Conservation (phyloP, 306 rosid species). For the Hippophae tibetana region DNA sequence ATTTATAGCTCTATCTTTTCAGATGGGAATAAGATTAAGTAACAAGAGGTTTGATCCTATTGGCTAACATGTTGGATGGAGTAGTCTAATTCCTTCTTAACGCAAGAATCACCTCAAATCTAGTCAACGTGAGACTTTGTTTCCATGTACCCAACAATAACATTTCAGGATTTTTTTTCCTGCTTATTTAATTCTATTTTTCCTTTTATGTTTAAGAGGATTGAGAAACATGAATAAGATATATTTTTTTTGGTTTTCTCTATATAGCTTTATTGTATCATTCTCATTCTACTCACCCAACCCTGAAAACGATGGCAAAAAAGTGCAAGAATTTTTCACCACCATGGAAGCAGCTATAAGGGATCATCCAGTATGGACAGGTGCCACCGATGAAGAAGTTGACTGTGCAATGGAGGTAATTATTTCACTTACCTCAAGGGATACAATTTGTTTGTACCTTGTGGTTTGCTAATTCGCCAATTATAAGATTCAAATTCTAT, state of each 20-base stretch:
- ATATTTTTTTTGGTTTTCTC: background rate
- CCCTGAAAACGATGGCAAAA: slow-evolving; percentile 34
- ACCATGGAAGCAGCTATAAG: slow-evolving; percentile 34
- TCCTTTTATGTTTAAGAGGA: background rate
- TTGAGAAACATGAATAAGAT: background rate
- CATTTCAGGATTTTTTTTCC: no score
- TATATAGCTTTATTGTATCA: slow-evolving; percentile 36
- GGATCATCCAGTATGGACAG: slow-evolving; percentile 57
- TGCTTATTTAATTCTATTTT: no score
- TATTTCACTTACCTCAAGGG: background rate
- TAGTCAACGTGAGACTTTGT: no score
- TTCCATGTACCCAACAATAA: no score
- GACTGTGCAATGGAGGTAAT: slow-evolving; percentile 58
- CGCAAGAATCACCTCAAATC: no score
- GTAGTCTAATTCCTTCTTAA: no score
- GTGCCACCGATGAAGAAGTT: slow-evolving; percentile 48
- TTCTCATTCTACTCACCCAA: slow-evolving; percentile 35
- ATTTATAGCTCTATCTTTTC: no score
- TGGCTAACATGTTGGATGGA: no score
- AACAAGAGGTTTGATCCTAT: no score
- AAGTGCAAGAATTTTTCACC: slow-evolving; percentile 35
- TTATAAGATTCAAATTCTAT: slow-evolving; percentile 2
- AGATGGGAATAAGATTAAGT: no score
- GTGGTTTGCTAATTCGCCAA: background rate
- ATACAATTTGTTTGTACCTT: background rate